These are phyloP conservation scores for Butyriboletus loyo DNA, from an alignment of 768 basidiomycete species.

Conservation along the genomic window DNA sequence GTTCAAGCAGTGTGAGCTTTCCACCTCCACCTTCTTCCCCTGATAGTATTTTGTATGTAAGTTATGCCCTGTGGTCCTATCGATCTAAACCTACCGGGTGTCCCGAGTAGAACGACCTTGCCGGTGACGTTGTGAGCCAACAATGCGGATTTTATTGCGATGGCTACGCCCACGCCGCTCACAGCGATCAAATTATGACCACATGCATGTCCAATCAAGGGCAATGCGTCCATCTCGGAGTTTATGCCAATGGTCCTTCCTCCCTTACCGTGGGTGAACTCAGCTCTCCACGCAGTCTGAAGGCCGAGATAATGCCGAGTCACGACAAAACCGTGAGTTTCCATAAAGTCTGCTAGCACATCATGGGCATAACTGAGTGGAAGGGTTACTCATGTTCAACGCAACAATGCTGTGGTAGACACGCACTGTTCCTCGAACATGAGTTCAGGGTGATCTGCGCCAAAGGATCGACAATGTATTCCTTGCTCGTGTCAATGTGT, in stretches of 20 bases:
- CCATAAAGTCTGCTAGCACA: constrained; percentile 63
- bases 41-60: constrained; percentile 25
- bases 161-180: constrained; percentile 69
- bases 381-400: constrained; percentile 1
- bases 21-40: constrained; percentile 81
- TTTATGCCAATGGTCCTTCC: constrained; percentile 74
- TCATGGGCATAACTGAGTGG: constrained; percentile 67
- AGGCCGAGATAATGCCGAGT: constrained; percentile 69
- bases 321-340: constrained; percentile 63
- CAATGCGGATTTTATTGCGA: constrained; percentile 70
- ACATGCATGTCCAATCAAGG: constrained; percentile 62
- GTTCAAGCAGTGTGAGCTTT: constrained; percentile 69
- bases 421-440: constrained; percentile 62
- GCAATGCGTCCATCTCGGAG: constrained; percentile 69
- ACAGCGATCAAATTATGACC: constrained; percentile 85
- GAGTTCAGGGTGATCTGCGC: constrained; percentile 63
- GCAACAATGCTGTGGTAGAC: background rate
- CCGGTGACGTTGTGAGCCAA: constrained; percentile 60
- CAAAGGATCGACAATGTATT: constrained; percentile 6
- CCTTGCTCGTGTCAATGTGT: background rate
- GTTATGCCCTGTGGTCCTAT: background rate
- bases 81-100: constrained; percentile 50
- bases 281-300: constrained; percentile 75
- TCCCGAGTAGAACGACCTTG: constrained; percentile 72
- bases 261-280: constrained; percentile 54